A percentile compares a stretch with the other conserved stretches of the same genome.
Conservation (phyloP, 176 grass and related monocot genomes). For the Oryza punctata region DNA sequence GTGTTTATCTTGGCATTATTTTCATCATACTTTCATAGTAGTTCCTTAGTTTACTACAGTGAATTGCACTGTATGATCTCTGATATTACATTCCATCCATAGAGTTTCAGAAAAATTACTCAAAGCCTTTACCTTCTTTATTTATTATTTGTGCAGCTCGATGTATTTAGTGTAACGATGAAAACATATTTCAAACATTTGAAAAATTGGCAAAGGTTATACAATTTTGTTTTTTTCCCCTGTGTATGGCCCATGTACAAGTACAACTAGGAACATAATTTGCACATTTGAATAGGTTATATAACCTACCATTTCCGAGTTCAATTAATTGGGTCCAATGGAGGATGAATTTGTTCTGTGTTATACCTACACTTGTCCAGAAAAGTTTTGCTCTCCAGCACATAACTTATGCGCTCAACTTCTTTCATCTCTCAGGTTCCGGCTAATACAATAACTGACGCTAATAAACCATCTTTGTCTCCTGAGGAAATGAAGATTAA, state of each 20-base stretch:
- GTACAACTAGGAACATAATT: not conserved
- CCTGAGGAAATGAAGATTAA: constrained; percentile 92
- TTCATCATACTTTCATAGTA: not conserved
- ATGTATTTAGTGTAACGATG: not conserved
- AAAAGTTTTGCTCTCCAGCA: not conserved
- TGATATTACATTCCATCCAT: not conserved
- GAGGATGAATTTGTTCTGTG: not conserved
- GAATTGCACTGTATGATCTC: not conserved
- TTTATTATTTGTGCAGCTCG: not conserved
- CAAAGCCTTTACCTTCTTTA: not conserved
- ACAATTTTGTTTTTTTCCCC: not conserved
- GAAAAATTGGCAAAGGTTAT: constrained; percentile 1
- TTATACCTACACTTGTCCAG: not conserved
- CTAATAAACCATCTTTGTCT: constrained; percentile 63
- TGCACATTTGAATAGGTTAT: not conserved
- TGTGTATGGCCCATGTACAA: too few relatives aligned
- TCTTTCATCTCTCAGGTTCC: constrained; percentile 52
- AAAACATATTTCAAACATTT: constrained; percentile 7
- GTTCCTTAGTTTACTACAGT: not conserved
- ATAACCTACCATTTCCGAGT: not conserved
- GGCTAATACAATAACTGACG: constrained; percentile 47
- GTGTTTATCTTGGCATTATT: constrained; percentile 16
- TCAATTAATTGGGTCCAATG: constrained; percentile 2
- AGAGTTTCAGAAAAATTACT: not conserved
- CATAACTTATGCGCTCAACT: constrained; percentile 10